Percentiles rank a stretch among this genome's conserved stretches.
Conservation (phyloP, 306 rosid genomes). For the Trifolium repens region DNA sequence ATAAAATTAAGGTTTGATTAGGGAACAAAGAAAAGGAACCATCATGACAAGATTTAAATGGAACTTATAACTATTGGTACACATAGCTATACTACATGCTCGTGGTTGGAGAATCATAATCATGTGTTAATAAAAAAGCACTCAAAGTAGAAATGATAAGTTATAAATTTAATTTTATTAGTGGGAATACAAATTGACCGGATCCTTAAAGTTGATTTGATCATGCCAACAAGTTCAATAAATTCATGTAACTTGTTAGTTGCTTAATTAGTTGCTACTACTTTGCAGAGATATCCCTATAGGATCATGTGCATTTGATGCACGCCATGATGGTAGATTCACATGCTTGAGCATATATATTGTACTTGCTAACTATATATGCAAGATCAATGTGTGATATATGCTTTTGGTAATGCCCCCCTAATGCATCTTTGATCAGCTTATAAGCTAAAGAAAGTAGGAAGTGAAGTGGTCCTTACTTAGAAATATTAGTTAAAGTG, state of each 20-base stretch:
- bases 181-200: constrained; percentile 27
- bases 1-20: not conserved
- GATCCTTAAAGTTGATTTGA: constrained; percentile 33
- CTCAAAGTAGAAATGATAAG: not conserved
- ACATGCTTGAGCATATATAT: constrained; percentile 52
- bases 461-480: constrained; percentile 46
- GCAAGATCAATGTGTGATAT: not conserved
- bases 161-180: constrained; percentile 14
- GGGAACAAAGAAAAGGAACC: not conserved
- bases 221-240: constrained; percentile 34
- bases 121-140: constrained; percentile 12
- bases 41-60: constrained; percentile 12
- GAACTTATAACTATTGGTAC: constrained; percentile 3
- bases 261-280: not conserved
- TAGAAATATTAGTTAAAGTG: constrained; percentile 20
- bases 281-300: constrained; percentile 52
- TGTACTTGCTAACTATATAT: not conserved
- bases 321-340: constrained; percentile 61
- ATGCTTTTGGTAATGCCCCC: constrained; percentile 36
- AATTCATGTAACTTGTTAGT: constrained; percentile 12
- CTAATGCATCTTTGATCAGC: constrained; percentile 23
- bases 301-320: constrained; percentile 75
- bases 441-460: constrained; percentile 29
- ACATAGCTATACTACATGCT: not conserved
- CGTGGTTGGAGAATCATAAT: constrained; percentile 36